A percentile compares a stretch with the other conserved stretches of the same genome.
These are phyloP conservation scores for Cucurbitaria berberidis DNA, from an alignment of 2,329 filamentous ascomycete genomes.

Conservation along the genomic window DNA sequence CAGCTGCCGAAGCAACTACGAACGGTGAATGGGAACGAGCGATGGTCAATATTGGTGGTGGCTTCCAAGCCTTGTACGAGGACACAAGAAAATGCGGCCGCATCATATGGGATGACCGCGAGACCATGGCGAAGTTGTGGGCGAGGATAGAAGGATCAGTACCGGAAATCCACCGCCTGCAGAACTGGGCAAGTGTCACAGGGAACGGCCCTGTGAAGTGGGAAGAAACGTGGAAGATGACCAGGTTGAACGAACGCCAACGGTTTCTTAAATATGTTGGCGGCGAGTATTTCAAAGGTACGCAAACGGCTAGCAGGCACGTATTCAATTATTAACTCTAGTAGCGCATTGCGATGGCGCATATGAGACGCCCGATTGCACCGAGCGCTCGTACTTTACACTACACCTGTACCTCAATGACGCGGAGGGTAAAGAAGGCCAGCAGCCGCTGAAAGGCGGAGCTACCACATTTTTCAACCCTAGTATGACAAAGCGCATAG, in stretches of 20 bases:
- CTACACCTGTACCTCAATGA: constrained; percentile 64
- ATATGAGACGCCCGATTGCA: constrained; percentile 64
- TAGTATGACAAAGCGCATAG: constrained; percentile 41
- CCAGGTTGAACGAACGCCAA: constrained; percentile 72
- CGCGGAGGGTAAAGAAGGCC: constrained; percentile 35
- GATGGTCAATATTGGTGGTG: constrained; percentile 69
- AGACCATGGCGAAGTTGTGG: constrained; percentile 69
- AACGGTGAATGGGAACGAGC: constrained; percentile 67
- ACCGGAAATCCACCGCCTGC: constrained; percentile 56
- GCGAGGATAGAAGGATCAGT: constrained; percentile 58
- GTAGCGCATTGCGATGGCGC: constrained; percentile 70
- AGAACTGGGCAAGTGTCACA: constrained; percentile 48
- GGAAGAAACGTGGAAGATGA: constrained; percentile 52
- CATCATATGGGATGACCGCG: constrained; percentile 74
- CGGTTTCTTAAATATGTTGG: constrained; percentile 74
- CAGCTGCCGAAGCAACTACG: constrained; percentile 39
- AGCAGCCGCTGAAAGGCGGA: constrained; percentile 56
- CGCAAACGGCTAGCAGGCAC: constrained; percentile 1
- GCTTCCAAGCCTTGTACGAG: constrained; percentile 63
- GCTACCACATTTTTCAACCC: constrained; percentile 60
- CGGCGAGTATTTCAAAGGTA: constrained; percentile 73
- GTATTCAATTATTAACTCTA: constrained; percentile 16
- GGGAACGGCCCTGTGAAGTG: constrained; percentile 53
- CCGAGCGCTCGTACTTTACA: constrained; percentile 60
- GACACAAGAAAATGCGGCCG: constrained; percentile 73